phyloP scores from a whole-genome alignment of 257 asterid species.

The Rhazya stricta region DNA sequence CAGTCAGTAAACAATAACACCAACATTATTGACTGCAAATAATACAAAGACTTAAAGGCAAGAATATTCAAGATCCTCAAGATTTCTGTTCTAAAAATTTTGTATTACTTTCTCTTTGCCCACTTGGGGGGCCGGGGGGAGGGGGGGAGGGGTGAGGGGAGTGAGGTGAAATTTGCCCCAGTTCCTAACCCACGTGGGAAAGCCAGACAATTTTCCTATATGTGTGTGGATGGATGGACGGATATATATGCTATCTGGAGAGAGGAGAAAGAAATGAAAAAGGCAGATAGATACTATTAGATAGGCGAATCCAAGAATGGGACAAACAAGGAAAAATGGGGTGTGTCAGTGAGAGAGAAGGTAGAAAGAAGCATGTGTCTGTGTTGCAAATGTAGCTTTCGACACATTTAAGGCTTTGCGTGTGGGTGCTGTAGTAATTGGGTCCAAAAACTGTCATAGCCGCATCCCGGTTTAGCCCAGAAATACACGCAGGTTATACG shows the following conservation, averaged over 20 bases:
- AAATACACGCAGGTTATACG: slow-evolving; percentile 11
- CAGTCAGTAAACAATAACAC: not conserved
- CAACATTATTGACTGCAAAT: not conserved
- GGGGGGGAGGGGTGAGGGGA: too few species aligned
- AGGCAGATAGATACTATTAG: not conserved
- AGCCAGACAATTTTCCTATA: slow-evolving; percentile 21
- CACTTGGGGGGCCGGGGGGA: too few species aligned
- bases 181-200: slow-evolving; percentile 40
- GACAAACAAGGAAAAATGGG: slow-evolving; percentile 33
- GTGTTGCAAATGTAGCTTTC: slow-evolving; percentile 32
- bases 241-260: slow-evolving; percentile 8
- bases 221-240: too few species aligned
- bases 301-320: slow-evolving; percentile 35
- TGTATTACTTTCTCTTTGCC: not conserved
- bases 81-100: not conserved
- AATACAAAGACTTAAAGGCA: not conserved
- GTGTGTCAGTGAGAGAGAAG: slow-evolving; percentile 28
- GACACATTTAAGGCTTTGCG: slow-evolving; percentile 85
- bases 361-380: not conserved
- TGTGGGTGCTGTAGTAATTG: slow-evolving; percentile 29
- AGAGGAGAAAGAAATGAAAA: slow-evolving; percentile 26
- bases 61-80: slow-evolving; percentile 1
- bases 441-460: slow-evolving; percentile 9
- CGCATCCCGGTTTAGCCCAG: not conserved
- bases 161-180: not conserved